Evolutionary conservation across 1,139 yeast genomes (phyloP).

Genomic region (Debaryomycetaceae sp.): DNA sequence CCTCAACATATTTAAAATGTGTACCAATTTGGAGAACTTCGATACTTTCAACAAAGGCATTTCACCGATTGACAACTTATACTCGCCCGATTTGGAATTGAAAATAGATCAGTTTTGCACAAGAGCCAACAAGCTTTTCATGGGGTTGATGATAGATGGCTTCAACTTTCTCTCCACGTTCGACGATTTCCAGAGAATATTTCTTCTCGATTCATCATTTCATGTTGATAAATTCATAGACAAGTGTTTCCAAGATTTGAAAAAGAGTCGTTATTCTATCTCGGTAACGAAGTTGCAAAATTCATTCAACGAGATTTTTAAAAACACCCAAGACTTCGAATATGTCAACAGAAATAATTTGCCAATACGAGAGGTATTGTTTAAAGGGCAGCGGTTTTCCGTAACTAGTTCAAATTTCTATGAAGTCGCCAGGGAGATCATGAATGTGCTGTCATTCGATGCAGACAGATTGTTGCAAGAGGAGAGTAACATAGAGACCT

Average conservation of each 20-base stretch:
- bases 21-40: constrained; percentile 43
- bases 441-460: constrained; percentile 62
- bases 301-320: constrained; percentile 20
- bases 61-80: constrained; percentile 38
- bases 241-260: constrained; percentile 31
- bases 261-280: constrained; percentile 27
- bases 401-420: constrained; percentile 42
- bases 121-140: constrained; percentile 63
- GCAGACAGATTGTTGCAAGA: constrained; percentile 49
- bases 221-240: constrained; percentile 47
- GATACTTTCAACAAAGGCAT: constrained; percentile 25
- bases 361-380: constrained; percentile 6
- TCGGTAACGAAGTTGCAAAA: constrained; percentile 28
- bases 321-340: constrained; percentile 2
- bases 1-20: constrained; percentile 65
- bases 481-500: constrained; percentile 30
- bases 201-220: constrained; percentile 45
- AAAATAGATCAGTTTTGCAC: constrained; percentile 61
- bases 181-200: constrained; percentile 48
- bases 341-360: constrained; percentile 1
- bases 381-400: constrained; percentile 18
- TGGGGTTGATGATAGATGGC: constrained; percentile 59
- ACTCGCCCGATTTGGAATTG: constrained; percentile 56
- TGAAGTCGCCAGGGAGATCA: constrained; percentile 60
- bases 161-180: constrained; percentile 51